A percentile compares a stretch with the other conserved stretches of the same genome.
Evolutionary conservation across 495 filamentous ascomycete species (phyloP).

Genomic region (Ramalina intermedia): DNA sequence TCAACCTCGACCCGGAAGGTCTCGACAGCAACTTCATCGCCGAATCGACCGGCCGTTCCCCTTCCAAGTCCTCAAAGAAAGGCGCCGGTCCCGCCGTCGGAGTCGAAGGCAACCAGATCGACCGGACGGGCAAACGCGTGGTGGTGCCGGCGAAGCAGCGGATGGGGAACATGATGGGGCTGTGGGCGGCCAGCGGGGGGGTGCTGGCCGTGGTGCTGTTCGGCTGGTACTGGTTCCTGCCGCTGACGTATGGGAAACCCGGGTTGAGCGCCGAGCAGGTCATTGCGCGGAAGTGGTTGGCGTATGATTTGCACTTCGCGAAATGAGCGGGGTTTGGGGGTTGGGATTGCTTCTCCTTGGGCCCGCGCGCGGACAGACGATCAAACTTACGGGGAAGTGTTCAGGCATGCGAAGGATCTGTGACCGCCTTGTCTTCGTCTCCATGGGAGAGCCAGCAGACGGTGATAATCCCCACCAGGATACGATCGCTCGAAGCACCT

Average conservation of each 20-base stretch:
- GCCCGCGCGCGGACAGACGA: too few relatives aligned
- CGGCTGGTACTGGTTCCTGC: constrained; percentile 85
- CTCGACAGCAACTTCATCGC: constrained; percentile 25
- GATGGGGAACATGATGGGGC: constrained; percentile 52
- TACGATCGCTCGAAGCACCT: too few relatives aligned
- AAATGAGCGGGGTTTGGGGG: constrained; percentile 46
- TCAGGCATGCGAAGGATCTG: too few relatives aligned
- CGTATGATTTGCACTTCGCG: constrained; percentile 95
- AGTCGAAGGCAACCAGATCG: constrained; percentile 7
- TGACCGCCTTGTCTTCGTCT: too few relatives aligned
- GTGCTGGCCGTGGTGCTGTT: constrained; percentile 55
- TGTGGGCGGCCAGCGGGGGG: constrained; percentile 63
- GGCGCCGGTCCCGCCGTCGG: constrained; percentile 23
- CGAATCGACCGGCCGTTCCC: constrained; percentile 30
- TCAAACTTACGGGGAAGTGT: too few relatives aligned
- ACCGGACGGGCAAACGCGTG: constrained; percentile 24
- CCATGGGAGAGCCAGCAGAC: too few relatives aligned
- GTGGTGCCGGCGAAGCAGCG: constrained; percentile 64
- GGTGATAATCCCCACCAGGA: too few relatives aligned
- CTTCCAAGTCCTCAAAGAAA: constrained; percentile 32
- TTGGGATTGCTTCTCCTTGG: background rate
- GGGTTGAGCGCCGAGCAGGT: constrained; percentile 77
- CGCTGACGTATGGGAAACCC: constrained; percentile 87
- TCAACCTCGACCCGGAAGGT: constrained; percentile 64
- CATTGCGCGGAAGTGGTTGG: constrained; percentile 79